Base-by-base conservation (phyloP, 2,329 filamentous ascomycete species). In the Claviceps sp. region DNA sequence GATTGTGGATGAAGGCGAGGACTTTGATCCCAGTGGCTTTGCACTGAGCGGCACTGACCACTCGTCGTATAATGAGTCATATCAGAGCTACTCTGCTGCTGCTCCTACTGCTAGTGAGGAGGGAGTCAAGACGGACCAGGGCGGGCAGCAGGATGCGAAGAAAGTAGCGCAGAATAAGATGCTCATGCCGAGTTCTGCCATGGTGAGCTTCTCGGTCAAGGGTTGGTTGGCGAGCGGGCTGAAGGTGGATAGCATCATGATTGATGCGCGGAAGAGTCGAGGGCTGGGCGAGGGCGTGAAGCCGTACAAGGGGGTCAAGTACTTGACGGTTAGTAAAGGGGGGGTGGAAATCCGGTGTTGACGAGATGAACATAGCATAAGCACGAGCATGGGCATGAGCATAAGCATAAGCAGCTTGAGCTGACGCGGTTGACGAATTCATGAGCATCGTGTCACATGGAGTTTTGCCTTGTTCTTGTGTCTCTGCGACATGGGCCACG, bases 281-380 rank as follows among this genome's bases (percentile, higher is more conserved):
- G 93, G 93, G 0, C 62, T 98, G 46, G 89, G 89, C 0, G 89
- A 95, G 58, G 82, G 86, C 2, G 82, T 97, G 41, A 94, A 89
- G 69, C 93, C 93, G 24, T 97, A 95, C 69, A 98, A 97, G 70
- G 93, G 93, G 1, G 93, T 98, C 58, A 98, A 98, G 70, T 98
- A 98, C 68, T 66, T 98, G 60, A 96, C 90, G 16, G 73, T 84
- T 48, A 84, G 81, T 61, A 80, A 80, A 56, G 76, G 77, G 14
- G 81, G 81, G 22, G 72, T 84, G 43, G 81, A 85, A 66, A 74
- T 82, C 58, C 71, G 81, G 59, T 84, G 81, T 63, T 81, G 30
- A 34, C 30, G 30, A 60, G 56, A 53, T 11, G 13, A 30, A 19
- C 26, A 34, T 39, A 34, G 30, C 30, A 26, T 26, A 26, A 26